A percentile compares a stretch with the other conserved stretches of the same genome.
These are phyloP conservation scores for Populus euphratica DNA, from an alignment of 345 rosid species.

Conservation along the genomic window DNA sequence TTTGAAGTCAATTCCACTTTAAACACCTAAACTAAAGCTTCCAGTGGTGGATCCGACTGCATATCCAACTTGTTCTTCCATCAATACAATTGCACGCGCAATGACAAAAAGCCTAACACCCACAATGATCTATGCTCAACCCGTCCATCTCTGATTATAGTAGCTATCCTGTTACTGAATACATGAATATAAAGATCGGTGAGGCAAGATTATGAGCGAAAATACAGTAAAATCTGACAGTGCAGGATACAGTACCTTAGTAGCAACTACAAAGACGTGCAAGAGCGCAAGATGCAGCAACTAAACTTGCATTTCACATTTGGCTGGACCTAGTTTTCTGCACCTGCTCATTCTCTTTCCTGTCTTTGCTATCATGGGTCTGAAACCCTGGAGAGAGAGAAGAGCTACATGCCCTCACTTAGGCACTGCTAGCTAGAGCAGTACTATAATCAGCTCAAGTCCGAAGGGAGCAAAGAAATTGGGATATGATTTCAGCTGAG, in stretches of 20 bases:
- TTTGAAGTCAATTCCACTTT: too few species aligned
- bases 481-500: neutral
- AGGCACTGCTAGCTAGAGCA: neutral
- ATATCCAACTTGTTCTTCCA: neutral
- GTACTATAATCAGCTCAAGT: neutral
- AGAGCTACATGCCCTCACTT: neutral
- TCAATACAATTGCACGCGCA: neutral
- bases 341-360: neutral
- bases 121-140: neutral
- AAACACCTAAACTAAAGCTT: too few species aligned
- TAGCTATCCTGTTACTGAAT: neutral
- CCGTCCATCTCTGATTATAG: neutral
- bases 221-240: neutral
- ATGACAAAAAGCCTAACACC: neutral
- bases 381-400: neutral
- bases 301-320: neutral
- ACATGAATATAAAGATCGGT: neutral
- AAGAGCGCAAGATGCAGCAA: neutral
- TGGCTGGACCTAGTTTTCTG: neutral
- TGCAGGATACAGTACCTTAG: constrained; percentile 9
- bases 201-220: constrained; percentile 1
- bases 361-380: neutral
- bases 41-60: neutral
- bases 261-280: neutral
- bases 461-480: neutral